Conservation (phyloP, 169 alveolate species). For the Besnoitia besnoiti region DNA sequence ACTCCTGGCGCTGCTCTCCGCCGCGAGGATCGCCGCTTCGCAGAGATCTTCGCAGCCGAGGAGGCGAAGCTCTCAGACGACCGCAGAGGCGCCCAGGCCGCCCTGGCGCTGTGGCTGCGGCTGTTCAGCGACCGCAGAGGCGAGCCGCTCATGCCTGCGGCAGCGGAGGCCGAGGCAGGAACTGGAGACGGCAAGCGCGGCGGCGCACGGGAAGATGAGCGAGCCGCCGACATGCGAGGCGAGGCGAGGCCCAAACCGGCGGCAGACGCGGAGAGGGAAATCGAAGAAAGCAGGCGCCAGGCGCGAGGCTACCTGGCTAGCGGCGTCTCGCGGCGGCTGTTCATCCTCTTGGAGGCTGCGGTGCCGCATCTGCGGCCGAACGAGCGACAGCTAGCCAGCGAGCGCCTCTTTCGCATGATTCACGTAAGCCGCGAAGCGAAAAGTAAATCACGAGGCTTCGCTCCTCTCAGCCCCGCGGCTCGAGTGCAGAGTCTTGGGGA, state of each 20-base stretch:
- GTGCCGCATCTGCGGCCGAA: background rate
- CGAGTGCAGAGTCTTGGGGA: too few species aligned
- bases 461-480: too few species aligned
- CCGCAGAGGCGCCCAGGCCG: background rate
- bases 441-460: too few species aligned
- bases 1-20: too few species aligned
- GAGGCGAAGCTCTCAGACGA: background rate
- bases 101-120: conserved; percentile 15
- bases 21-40: background rate
- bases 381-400: background rate
- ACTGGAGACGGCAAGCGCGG: conserved; percentile 7
- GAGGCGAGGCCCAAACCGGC: too few species aligned
- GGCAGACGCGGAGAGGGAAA: too few species aligned
- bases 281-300: background rate
- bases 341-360: conserved; percentile 1
- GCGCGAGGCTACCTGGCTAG: background rate
- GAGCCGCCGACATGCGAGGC: background rate
- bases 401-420: background rate
- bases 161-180: conserved; percentile 47
- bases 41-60: background rate
- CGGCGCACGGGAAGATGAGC: background rate
- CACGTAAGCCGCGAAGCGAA: background rate
- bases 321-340: background rate
- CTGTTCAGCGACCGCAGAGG: background rate
- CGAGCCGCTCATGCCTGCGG: background rate